Evolutionary conservation across 176 grass and related monocot species (phyloP), one percentile per base, ranked within the genome.

Genomic region (Carex scoparia): DNA sequence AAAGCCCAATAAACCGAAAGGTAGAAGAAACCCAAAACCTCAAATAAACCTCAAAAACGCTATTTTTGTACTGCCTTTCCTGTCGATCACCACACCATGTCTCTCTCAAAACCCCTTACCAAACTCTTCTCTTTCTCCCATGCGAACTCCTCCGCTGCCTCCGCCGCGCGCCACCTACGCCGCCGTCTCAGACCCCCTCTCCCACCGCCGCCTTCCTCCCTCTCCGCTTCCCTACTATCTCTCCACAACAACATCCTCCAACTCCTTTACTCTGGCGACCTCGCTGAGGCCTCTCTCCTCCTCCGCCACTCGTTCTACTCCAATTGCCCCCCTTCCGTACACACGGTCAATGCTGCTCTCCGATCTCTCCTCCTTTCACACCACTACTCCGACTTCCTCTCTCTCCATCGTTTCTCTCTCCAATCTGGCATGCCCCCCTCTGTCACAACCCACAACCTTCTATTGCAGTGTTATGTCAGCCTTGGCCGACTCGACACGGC

Each of bases 271-370:
- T 51, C 10, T 9, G 70, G 83, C 69, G 89, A 97, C 84, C 94
- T 97, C 61, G 59, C 86, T 46, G 92, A 94, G 87, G 92, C 90
- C 37, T 69, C 87, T 58, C 94, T 97, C 60, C 82, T 97, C 85
- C 89, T 89, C 61, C 92, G 94, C 88, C 94, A 97, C 61, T 90
- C 94, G 73, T 91, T 97, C 86, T 93, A 97, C 90, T 97, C 94
- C 85, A 97, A 97, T 87, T 97, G 81, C 89, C 92, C 90, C 60
- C 94, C 94, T 5, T 85, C 94, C 30, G 88, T 93, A 79, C 94
- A 85, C 84, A 97, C 94, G 85, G 88, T 86, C 87, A 69, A 86
- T 83, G 90, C 90, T 19, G 89, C 94, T 80, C 92, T 97, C 84
- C 84, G 84, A 67, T 89, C 92, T 69, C 90, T 94, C 48, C 90